These are phyloP conservation scores for Colletotrichum chrysophilum DNA, from an alignment of 2,329 filamentous ascomycete genomes.

Conservation along the genomic window DNA sequence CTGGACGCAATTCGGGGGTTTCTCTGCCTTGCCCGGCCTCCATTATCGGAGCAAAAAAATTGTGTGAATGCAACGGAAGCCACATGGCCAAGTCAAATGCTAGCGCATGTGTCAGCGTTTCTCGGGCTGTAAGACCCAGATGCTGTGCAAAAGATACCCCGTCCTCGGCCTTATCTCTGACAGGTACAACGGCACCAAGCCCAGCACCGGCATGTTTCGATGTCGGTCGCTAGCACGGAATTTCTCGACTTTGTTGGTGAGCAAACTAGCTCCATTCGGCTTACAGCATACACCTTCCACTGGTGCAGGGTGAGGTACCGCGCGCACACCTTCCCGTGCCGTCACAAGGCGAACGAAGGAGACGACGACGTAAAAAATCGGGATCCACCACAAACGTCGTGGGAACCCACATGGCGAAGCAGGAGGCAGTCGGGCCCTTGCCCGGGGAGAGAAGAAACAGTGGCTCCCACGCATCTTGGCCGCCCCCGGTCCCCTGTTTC, in stretches of 20 bases:
- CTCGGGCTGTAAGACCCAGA: neutral
- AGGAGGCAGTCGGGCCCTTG: neutral
- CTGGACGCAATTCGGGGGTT: neutral
- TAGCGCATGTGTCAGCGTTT: neutral
- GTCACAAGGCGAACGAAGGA: neutral
- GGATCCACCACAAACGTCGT: neutral
- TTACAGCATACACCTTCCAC: neutral
- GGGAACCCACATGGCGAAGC: constrained; percentile 3
- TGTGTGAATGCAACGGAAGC: neutral
- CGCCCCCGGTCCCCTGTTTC: neutral
- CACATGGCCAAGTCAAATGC: neutral
- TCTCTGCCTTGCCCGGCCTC: neutral
- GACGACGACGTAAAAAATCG: neutral
- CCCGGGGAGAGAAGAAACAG: neutral
- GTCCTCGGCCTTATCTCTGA: neutral
- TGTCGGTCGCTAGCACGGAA: neutral
- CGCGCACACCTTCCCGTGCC: neutral
- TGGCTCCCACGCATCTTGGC: neutral
- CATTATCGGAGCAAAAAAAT: neutral
- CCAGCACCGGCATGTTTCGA: constrained; percentile 1
- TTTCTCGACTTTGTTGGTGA: neutral
- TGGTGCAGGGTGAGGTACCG: neutral
- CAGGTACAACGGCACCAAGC: neutral
- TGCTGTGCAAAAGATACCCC: neutral
- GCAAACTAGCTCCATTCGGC: neutral